Conservation (phyloP, 768 basidiomycete genomes). For the Leccinum pellstonianum region DNA sequence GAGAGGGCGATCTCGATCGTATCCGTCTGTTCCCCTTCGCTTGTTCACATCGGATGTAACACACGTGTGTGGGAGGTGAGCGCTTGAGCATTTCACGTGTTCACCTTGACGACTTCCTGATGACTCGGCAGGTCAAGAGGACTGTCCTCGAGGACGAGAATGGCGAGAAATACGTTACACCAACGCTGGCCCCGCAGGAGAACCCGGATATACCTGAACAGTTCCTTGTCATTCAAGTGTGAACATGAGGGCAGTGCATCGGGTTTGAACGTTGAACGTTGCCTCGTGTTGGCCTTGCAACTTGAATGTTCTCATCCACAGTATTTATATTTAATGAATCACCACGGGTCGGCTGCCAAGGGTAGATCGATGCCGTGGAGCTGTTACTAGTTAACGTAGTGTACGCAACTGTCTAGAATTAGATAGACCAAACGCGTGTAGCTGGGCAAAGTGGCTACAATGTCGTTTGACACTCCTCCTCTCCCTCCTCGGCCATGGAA, state of each 20-base stretch:
- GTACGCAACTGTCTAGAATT: constrained; percentile 3
- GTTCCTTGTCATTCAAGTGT: constrained; percentile 59
- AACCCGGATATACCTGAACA: constrained; percentile 68
- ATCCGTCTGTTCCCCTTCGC: constrained; percentile 46
- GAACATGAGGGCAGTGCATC: constrained; percentile 1
- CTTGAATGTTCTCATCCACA: not conserved
- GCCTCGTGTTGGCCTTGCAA: constrained; percentile 1
- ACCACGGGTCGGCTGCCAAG: not conserved
- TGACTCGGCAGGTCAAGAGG: constrained; percentile 45
- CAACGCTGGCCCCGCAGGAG: constrained; percentile 52
- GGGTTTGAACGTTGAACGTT: not conserved
- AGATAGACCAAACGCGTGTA: constrained; percentile 34
- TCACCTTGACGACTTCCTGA: not conserved
- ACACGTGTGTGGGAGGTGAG: constrained; percentile 69
- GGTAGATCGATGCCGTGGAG: not conserved
- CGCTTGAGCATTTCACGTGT: constrained; percentile 31
- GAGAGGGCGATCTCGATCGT: constrained; percentile 46
- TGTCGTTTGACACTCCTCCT: not conserved
- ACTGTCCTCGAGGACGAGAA: constrained; percentile 36
- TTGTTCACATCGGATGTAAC: constrained; percentile 66
- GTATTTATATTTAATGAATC: not conserved
- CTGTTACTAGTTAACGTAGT: not conserved
- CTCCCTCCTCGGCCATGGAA: constrained; percentile 25
- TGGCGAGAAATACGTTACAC: constrained; percentile 39
- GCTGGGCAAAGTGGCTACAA: constrained; percentile 18